Evolutionary conservation across 2,329 filamentous ascomycete genomes (phyloP).

Genomic region (Fusarium anthophilum): DNA sequence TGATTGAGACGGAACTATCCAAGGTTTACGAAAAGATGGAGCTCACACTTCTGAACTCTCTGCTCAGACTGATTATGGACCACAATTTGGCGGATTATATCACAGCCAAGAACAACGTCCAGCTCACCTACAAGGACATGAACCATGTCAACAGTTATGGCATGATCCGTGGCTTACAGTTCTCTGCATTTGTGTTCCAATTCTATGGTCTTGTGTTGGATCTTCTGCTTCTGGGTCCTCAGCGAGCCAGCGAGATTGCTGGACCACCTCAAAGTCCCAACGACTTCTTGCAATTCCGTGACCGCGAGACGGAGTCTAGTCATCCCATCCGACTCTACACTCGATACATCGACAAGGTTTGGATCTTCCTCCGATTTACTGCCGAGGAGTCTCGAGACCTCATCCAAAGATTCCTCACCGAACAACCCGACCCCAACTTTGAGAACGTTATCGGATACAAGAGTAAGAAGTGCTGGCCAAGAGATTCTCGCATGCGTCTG

Average conservation of each 20-base stretch:
- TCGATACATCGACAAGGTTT: constrained; percentile 97
- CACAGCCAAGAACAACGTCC: constrained; percentile 98
- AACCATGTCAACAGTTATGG: constrained; percentile 99
- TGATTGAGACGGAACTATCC: constrained; percentile 98
- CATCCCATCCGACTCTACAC: constrained; percentile 99
- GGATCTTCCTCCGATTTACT: constrained; percentile 94
- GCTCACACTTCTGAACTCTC: constrained; percentile 90
- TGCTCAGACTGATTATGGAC: constrained; percentile 96
- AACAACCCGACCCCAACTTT: constrained; percentile 98
- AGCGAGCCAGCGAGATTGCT: constrained; percentile 97
- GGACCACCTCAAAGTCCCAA: constrained; percentile 94
- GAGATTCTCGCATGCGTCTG: constrained; percentile 95
- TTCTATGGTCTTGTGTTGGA: constrained; percentile 98
- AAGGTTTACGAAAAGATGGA: constrained; percentile 99
- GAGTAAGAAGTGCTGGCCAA: constrained; percentile 99
- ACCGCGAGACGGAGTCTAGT: constrained; percentile 88
- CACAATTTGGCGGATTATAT: constrained; percentile 99
- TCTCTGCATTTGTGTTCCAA: constrained; percentile 98
- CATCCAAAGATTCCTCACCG: constrained; percentile 96
- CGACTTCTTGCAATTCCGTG: constrained; percentile 96
- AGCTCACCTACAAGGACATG: constrained; percentile 99
- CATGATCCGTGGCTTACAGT: constrained; percentile 96
- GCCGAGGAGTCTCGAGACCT: constrained; percentile 95
- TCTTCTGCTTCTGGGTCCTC: constrained; percentile 87
- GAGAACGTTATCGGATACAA: constrained; percentile 99